Evolutionary conservation across 2,329 filamentous ascomycete genomes (phyloP), one percentile per base, ranked within the genome.

Genomic region (Byssoonygena ceratinophila): DNA sequence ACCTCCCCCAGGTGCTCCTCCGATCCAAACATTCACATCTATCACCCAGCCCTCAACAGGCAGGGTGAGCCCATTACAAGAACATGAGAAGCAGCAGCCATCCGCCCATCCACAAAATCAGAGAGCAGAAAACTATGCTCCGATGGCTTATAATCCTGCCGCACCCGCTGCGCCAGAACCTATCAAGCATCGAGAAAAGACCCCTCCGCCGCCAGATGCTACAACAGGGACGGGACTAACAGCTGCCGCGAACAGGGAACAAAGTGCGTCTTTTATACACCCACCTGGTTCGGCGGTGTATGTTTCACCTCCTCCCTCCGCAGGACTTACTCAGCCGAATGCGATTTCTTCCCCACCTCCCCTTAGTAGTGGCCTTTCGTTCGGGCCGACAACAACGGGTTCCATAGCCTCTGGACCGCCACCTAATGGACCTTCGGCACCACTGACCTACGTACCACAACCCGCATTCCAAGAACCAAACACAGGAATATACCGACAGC

Each of bases 131-230:
- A 66, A 63, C 57, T 75, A 71, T 54, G 64, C 74, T 1, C 77
- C 78, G 2, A 70, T 81, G 55, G 76, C 78, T n/a, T 84, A 84
- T 61, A 83, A 83, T 58, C 81, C 81, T 14, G 80, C 81, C 8
- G 80, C 81, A 4, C 81, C 81, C 20, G 72, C 79, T n/a, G 80
- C 79, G 0, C 81, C 81, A 5, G 81, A 84, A 61, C 79, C 78
- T 1, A 81, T 83, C 49, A 72, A 76, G 39, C 76, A 81, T 59
- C 75, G 81, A n/a, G 80, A 83, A 64, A 82, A 82, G 68, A 83
- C 81, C 3, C 81, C 81, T 1, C 81, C 81, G 5, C 81, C 81
- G 11, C 67, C 70, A 23, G 80, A 83, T 63, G 77, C 72, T 34
- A 72, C 66, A 14, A 66, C 64, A 31, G 73, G 73, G 12, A 74